phyloP scores from a whole-genome alignment of 176 grass and related monocot genomes.

The Paspalum notatum region DNA sequence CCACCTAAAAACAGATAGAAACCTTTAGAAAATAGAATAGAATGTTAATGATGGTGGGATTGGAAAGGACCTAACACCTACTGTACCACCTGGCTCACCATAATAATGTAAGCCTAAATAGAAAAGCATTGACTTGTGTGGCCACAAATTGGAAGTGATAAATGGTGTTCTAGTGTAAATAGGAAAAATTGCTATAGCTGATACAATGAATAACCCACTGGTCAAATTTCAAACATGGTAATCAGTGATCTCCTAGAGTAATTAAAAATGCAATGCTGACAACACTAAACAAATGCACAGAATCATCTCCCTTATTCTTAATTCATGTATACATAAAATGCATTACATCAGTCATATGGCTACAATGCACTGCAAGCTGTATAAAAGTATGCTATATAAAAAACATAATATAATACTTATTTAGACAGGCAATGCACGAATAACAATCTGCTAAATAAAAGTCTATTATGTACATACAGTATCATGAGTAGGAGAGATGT shows the following conservation, averaged over 20 bases:
- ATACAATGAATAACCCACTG: background rate
- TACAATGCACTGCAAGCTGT: background rate
- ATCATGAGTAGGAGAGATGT: conserved; percentile 86
- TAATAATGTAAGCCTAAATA: background rate
- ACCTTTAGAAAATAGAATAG: background rate
- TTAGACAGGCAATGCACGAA: background rate
- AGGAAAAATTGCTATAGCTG: background rate
- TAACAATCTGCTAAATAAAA: background rate
- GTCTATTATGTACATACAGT: conserved; percentile 50
- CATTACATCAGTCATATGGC: background rate
- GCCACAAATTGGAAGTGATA: background rate
- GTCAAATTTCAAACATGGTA: background rate
- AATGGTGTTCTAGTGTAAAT: background rate
- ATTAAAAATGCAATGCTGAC: no score
- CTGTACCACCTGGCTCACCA: background rate
- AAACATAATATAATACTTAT: background rate
- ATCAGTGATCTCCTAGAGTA: no score
- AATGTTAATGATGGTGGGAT: no score
- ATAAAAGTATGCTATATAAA: background rate
- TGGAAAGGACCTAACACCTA: no score
- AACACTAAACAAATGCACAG: no score
- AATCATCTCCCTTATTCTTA: no score
- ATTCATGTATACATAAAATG: no score
- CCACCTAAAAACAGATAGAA: conserved; percentile 54
- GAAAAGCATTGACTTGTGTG: background rate